Evolutionary conservation across 2,329 filamentous ascomycete species (phyloP), one percentile per base, ranked within the genome.

Genomic region (Dactylonectria estremocensis): DNA sequence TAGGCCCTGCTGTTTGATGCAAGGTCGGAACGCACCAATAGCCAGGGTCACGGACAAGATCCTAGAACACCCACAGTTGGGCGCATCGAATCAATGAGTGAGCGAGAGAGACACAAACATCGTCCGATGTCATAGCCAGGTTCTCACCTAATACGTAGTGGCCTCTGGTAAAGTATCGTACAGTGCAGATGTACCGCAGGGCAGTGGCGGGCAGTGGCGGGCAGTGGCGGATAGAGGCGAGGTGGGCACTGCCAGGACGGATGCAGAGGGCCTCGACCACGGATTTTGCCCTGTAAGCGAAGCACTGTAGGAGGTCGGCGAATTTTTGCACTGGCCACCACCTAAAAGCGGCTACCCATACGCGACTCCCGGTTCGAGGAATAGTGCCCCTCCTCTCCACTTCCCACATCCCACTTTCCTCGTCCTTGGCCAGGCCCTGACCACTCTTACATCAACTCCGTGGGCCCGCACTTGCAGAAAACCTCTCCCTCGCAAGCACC

Each of bases 391-490:
- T 28, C 46, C 37, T 46, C 35, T 49, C 40, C 57, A 55, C 58
- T 52, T 33, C 28, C 18, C 45, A 46, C 45, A 20, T 46, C 45
- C 18, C 48, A 31, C 46, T 59, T 53, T 56, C 55, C 55, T 57
- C 33, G 57, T 60, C 16, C 24, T 46, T 48, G 64, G 58, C 64
- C 61, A 37, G 58, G 64, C 64, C 64, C 64, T 61, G 57, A 54
- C 49, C 49, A 53, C 50, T 53, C 50, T 35, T 70, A 72, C 66
- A 67, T 71, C 65, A 71, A 68, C 69, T 33, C 37, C 50, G 43
- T 49, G 61, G 74, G 69, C 74, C 74, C 74, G 74, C 74, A 71
- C 68, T 62, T 71, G 69, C 69, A 68, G 49, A 69, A 73, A 72
- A 71, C 65, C 72, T 72, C 71, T 71, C 72, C 71, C 62, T 65